Percentiles rank a stretch among this genome's conserved stretches.
phyloP scores from a whole-genome alignment of 352 stramenopile genomes.

The Phytopythium sindhum region DNA sequence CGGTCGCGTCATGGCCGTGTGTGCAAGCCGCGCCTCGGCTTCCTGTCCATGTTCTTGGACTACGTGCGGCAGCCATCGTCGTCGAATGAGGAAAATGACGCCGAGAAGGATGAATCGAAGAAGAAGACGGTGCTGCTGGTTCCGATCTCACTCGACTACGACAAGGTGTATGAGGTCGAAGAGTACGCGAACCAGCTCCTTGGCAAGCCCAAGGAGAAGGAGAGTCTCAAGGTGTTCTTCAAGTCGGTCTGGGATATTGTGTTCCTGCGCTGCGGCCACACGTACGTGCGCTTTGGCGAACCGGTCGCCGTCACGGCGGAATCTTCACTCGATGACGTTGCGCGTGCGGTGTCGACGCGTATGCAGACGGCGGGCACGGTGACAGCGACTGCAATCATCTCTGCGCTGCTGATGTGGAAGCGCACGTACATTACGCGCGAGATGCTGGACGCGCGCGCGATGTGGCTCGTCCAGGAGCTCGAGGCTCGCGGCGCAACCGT shows the following conservation, averaged over 20 bases:
- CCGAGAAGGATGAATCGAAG: slow-evolving; percentile 6
- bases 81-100: not conserved
- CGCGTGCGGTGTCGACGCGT: slow-evolving; percentile 47
- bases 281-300: slow-evolving; percentile 83
- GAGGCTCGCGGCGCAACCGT: slow-evolving; percentile 43
- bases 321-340: slow-evolving; percentile 43
- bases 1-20: slow-evolving; percentile 79
- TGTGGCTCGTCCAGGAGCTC: slow-evolving; percentile 61
- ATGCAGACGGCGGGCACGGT: slow-evolving; percentile 79
- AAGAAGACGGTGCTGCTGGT: slow-evolving; percentile 72
- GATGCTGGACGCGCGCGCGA: slow-evolving; percentile 47
- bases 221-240: slow-evolving; percentile 71
- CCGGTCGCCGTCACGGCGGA: slow-evolving; percentile 54
- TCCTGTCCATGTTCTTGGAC: slow-evolving; percentile 70
- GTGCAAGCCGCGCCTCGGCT: slow-evolving; percentile 65
- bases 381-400: slow-evolving; percentile 70
- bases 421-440: slow-evolving; percentile 51
- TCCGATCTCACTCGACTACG: slow-evolving; percentile 87
- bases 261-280: slow-evolving; percentile 71
- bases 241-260: slow-evolving; percentile 71
- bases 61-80: slow-evolving; percentile 31
- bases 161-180: slow-evolving; percentile 86
- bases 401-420: slow-evolving; percentile 78
- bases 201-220: slow-evolving; percentile 81
- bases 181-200: slow-evolving; percentile 86